Percentiles rank a stretch among this genome's conserved stretches.
phyloP scores from a whole-genome alignment of 2,329 filamentous ascomycete species.

The Cadophora sp. region DNA sequence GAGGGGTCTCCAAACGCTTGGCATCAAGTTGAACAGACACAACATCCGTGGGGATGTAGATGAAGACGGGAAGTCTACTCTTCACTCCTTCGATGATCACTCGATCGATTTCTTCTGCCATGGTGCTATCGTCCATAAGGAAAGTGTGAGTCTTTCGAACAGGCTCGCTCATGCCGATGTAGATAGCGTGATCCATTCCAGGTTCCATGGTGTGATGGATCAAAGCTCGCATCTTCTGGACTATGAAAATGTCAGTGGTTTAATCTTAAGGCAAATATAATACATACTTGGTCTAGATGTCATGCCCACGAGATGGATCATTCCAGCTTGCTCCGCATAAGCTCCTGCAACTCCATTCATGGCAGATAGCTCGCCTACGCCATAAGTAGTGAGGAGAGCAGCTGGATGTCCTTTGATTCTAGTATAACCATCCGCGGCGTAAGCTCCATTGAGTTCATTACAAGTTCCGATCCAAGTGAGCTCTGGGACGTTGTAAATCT shows the following conservation, averaged over 20 bases:
- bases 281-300: slow-evolving; percentile 34
- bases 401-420: slow-evolving; percentile 54
- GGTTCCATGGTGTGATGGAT: slow-evolving; percentile 64
- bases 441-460: slow-evolving; percentile 49
- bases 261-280: not conserved
- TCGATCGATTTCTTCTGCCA: slow-evolving; percentile 58
- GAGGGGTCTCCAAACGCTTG: slow-evolving; percentile 42
- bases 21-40: slow-evolving; percentile 49
- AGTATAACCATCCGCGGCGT: slow-evolving; percentile 60
- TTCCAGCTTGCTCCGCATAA: slow-evolving; percentile 60
- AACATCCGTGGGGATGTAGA: slow-evolving; percentile 62
- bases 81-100: slow-evolving; percentile 57
- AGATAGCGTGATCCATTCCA: slow-evolving; percentile 62
- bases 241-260: slow-evolving; percentile 23
- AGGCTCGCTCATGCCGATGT: slow-evolving; percentile 53
- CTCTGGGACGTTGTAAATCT: slow-evolving; percentile 57
- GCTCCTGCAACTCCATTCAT: slow-evolving; percentile 66
- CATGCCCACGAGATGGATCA: slow-evolving; percentile 63
- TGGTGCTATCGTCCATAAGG: slow-evolving; percentile 66
- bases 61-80: slow-evolving; percentile 62
- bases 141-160: slow-evolving; percentile 45
- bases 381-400: slow-evolving; percentile 57
- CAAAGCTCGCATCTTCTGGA: slow-evolving; percentile 52
- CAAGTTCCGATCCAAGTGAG: slow-evolving; percentile 48
- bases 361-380: slow-evolving; percentile 61